Conservation (phyloP, 1,284 basidiomycete species). For the Afroboletus lepidellus region DNA sequence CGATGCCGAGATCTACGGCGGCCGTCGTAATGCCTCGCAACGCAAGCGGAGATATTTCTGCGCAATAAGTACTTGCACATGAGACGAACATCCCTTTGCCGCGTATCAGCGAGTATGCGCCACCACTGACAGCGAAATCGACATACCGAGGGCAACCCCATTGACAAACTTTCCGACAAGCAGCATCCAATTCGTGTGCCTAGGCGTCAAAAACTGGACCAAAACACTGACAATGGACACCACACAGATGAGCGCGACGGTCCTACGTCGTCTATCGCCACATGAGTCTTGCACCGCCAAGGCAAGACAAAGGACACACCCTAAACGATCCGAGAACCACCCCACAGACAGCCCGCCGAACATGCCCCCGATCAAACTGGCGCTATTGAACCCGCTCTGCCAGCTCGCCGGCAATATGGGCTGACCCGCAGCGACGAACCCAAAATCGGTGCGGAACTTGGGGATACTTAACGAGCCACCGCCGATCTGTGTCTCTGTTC, state of each 20-base stretch:
- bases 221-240: constrained; percentile 28
- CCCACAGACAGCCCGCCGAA: constrained; percentile 28
- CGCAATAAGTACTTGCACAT: too few species aligned
- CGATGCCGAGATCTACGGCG: neutral
- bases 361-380: constrained; percentile 29
- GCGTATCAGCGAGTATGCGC: too few species aligned
- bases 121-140: too few species aligned
- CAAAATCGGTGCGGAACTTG: constrained; percentile 31
- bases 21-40: too few species aligned
- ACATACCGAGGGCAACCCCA: constrained; percentile 27
- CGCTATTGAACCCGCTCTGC: constrained; percentile 32
- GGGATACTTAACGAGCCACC: constrained; percentile 25
- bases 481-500: constrained; percentile 17
- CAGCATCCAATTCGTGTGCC: constrained; percentile 27
- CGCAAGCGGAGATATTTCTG: too few species aligned
- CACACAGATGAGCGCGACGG: constrained; percentile 21
- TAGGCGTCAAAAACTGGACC: constrained; percentile 27
- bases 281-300: neutral
- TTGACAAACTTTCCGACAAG: constrained; percentile 30
- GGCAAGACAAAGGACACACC: constrained; percentile 7
- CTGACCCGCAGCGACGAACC: constrained; percentile 8
- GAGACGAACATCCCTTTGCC: too few species aligned
- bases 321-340: constrained; percentile 26
- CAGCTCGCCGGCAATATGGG: constrained; percentile 26
- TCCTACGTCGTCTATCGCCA: constrained; percentile 21